These are phyloP conservation scores for Panus rudis DNA, from an alignment of 768 basidiomycete species.

Conservation along the genomic window DNA sequence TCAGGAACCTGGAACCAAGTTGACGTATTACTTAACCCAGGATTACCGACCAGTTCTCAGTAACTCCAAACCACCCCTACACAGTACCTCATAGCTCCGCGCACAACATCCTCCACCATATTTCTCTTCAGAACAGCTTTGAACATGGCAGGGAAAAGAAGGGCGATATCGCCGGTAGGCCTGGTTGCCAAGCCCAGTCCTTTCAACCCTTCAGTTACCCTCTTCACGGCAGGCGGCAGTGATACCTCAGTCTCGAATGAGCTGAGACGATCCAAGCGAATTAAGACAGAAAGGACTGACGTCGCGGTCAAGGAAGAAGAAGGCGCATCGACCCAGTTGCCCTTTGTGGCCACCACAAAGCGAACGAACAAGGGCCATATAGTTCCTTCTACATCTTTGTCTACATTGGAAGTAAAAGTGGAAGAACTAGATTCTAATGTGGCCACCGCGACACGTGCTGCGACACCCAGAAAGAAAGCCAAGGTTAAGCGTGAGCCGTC, in stretches of 20 bases:
- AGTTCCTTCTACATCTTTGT: not conserved
- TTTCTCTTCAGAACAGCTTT: constrained; percentile 1
- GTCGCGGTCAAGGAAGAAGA: constrained; percentile 10
- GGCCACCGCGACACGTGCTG: not conserved
- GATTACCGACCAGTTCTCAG: no score
- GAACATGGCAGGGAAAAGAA: constrained; percentile 5
- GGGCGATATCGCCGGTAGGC: constrained; percentile 24
- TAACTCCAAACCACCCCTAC: not conserved
- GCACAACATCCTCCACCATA: not conserved
- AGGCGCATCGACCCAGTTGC: not conserved
- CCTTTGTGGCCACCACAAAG: no score
- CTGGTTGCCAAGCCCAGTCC: constrained; percentile 36
- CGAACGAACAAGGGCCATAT: no score
- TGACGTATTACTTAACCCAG: no score
- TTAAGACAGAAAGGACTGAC: constrained; percentile 13
- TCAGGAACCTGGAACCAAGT: no score
- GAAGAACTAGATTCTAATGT: not conserved
- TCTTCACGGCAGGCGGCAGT: constrained; percentile 24
- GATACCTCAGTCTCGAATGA: not conserved
- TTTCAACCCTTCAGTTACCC: constrained; percentile 36
- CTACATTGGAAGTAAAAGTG: not conserved
- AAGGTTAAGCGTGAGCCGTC: constrained; percentile 2
- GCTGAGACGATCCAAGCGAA: constrained; percentile 12
- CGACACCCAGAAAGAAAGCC: not conserved
- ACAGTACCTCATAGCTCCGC: not conserved